Conservation (phyloP, 1,139 yeast species). For the Ogataea hybrid region DNA sequence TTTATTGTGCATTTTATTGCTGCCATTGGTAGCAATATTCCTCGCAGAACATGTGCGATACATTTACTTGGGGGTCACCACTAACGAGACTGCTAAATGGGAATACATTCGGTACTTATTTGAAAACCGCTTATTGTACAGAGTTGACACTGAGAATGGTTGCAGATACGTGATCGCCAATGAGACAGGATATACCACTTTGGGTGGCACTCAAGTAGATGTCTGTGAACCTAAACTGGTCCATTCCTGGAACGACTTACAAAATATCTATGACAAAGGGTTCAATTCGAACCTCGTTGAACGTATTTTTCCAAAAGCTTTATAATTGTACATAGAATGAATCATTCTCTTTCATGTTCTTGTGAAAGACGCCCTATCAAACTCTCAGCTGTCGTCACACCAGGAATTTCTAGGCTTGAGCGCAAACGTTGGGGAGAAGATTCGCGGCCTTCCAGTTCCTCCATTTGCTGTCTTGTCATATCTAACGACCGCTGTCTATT, state of each 20-base stretch:
- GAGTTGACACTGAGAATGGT: conserved; percentile 25
- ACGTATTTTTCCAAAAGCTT: conserved; percentile 31
- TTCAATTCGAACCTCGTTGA: conserved; percentile 47
- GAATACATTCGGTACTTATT: conserved; percentile 63
- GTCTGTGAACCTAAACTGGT: conserved; percentile 33
- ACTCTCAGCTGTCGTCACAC: conserved; percentile 32
- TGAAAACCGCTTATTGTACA: conserved; percentile 39
- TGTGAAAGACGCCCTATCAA: conserved; percentile 28
- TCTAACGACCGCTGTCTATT: conserved; percentile 24
- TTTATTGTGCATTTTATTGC: conserved; percentile 52
- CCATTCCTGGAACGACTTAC: conserved; percentile 45
- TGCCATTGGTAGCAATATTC: conserved; percentile 56
- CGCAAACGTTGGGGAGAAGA: conserved; percentile 26
- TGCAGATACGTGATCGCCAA: conserved; percentile 17
- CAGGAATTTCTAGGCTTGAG: conserved; percentile 34
- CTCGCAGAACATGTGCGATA: conserved; percentile 58
- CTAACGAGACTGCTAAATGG: conserved; percentile 89
- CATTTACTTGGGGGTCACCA: conserved; percentile 81
- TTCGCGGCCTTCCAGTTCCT: conserved; percentile 22
- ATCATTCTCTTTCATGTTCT: conserved; percentile 7
- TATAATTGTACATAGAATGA: conserved; percentile 11
- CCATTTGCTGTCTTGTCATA: conserved; percentile 21
- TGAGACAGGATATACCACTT: conserved; percentile 5
- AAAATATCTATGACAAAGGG: conserved; percentile 70
- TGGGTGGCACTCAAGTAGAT: conserved; percentile 14